phyloP scores from a whole-genome alignment of 108 stramenopile species.

The Cafeteria roenbergensis region DNA sequence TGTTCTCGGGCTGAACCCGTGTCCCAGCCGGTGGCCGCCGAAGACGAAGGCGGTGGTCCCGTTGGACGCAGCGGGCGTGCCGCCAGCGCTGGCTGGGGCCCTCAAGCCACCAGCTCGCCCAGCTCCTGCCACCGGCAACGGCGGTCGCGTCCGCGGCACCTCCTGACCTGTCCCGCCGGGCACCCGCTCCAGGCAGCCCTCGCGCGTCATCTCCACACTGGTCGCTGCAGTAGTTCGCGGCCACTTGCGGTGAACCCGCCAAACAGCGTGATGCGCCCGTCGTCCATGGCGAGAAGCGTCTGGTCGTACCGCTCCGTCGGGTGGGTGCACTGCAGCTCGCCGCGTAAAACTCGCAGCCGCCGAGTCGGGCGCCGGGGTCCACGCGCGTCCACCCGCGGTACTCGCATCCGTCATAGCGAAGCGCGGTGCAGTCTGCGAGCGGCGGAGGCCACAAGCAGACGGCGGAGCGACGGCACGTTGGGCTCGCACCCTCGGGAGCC shows the following conservation, averaged over 20 bases:
- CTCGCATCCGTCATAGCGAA: slow-evolving; percentile 43
- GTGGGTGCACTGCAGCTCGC: slow-evolving; percentile 42
- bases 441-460: too few relatives aligned
- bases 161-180: slow-evolving; percentile 37
- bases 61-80: slow-evolving; percentile 22
- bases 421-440: slow-evolving; percentile 46
- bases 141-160: slow-evolving; percentile 22
- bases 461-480: too few relatives aligned
- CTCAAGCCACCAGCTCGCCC: slow-evolving; percentile 19
- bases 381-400: slow-evolving; percentile 46
- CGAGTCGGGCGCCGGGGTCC: slow-evolving; percentile 50
- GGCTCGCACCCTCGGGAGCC: too few relatives aligned
- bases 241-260: slow-evolving; percentile 61
- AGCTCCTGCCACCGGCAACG: slow-evolving; percentile 25
- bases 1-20: slow-evolving; percentile 61
- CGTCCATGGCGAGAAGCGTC: slow-evolving; percentile 54
- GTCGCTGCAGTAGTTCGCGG: slow-evolving; percentile 68
- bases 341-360: slow-evolving; percentile 44
- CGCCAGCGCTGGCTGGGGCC: slow-evolving; percentile 55
- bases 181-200: too few relatives aligned
- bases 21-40: slow-evolving; percentile 71
- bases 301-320: slow-evolving; percentile 60
- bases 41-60: slow-evolving; percentile 40
- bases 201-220: too few relatives aligned
- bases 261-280: slow-evolving; percentile 55